Base-by-base conservation (phyloP, 257 asterid genomes). In the Salvia splendens region DNA sequence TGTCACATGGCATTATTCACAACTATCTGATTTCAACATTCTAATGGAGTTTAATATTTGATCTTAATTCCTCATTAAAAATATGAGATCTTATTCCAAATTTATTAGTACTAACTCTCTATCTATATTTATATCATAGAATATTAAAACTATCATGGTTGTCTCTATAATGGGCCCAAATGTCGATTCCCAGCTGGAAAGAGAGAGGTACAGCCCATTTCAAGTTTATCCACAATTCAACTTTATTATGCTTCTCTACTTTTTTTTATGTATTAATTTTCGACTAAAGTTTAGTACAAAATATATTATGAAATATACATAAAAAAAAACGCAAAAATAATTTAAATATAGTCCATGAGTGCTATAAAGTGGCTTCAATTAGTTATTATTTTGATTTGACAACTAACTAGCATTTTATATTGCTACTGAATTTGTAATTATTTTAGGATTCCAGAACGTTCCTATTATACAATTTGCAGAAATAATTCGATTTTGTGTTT, bases 161-260 rank as follows among this genome's bases (percentile, higher is more conserved):
- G 75, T 59, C 54, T 36, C 40, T 61, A 5, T 28, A 54, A 47
- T 30, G 30, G 70, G 71, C 67, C 67, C 2, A 40, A 75, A 14
- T 24, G 68, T 48, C 55, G 47, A 63, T 38, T 14, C 14, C 71
- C 71, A 77, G 81, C 77, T 77, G 81, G 77, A 77, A 77, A 77
- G 73, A 52, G 73, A 52, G 33, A 52, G 50, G 60, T 61, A 40
- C 61, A 77, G 74, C 79, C 77, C 82, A 70, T 48, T 74, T 78
- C 40, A 46, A 49, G 75, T 67, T 66, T 78, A 74, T 78, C 83
- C 79, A 59, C n/a, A 71, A 50, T 42, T 12, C 28, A 4, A 12
- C 43, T 30, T 55, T 55, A n/a, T 17, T 51, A 51, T 8, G 16
- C 15, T 12, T 12, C 14, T 10, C 20, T 2, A 8, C 56, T 51